Evolutionary conservation across 345 rosid genomes (phyloP), one percentile per base, ranked within the genome.

Genomic region (Syzygium jambos): DNA sequence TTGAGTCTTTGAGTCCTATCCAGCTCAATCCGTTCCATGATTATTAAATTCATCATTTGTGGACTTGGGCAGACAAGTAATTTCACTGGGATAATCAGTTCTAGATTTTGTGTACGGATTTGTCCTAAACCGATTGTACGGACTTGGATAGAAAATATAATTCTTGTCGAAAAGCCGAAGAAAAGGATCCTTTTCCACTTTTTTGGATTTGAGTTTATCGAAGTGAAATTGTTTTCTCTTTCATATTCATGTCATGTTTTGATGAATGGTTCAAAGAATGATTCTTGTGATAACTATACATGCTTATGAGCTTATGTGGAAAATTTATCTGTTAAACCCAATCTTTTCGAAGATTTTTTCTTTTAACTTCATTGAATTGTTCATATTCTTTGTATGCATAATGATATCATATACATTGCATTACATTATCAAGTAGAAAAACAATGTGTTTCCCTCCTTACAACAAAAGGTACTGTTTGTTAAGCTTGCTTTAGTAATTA

Each of bases 121-220:
- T 30, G 1, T 19, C 8, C 80, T 19, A 38, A 6, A 73, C 12
- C 43, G 5, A 34, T 34, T 0, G 25, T 73, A 5, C 6, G 0
- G 12, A 73, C 8, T 41, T 38, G 49, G 7, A 13, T 38, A 38
- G 27, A 73, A 73, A 38, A 19, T 9, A 38, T 5, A 38, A 14
- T 73, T 38, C 27, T 73, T 10, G 15, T 73, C 2, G 0, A 38
- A 34, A 73, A 9, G 49, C 27, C 0, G 0, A 73, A 38, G 10
- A 1, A 73, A 41, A 38, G 6, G 1, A 19, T 38, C 14, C 27
- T 38, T 55, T 73, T 21, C 14, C 22, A 19, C 27, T 4, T 9
- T 38, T 9, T 73, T 73, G 14, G 14, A 73, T 73, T 34, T 5
- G 49, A 73, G 1, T 19, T 38, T 38, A 22, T 38, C 7, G 0